phyloP scores from a whole-genome alignment of 2,329 filamentous ascomycete genomes.

The Arthroderma sp. region DNA sequence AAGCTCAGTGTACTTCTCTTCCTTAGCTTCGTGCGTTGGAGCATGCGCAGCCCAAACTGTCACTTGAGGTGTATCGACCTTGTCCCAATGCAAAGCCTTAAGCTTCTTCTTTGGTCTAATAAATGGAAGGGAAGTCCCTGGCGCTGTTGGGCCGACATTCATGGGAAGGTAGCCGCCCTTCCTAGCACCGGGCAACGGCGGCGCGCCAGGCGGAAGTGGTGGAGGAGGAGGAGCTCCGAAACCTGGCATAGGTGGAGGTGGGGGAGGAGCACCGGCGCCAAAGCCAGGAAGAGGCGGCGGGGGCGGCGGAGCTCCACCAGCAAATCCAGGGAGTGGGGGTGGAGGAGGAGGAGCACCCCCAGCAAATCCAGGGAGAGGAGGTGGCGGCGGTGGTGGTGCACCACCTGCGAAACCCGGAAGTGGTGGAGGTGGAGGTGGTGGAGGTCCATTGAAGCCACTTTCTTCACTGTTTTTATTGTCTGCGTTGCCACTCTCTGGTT shows the following conservation, averaged over 20 bases:
- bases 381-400: slow-evolving; percentile 30
- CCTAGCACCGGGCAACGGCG: slow-evolving; percentile 33
- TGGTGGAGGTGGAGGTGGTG: slow-evolving; percentile 36
- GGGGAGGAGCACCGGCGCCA: slow-evolving; percentile 28
- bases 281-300: slow-evolving; percentile 32
- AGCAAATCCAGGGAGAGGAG: slow-evolving; percentile 26
- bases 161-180: slow-evolving; percentile 62
- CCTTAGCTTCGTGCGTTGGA: slow-evolving; percentile 73
- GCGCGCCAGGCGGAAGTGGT: slow-evolving; percentile 33
- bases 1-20: slow-evolving; percentile 90
- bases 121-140: slow-evolving; percentile 59
- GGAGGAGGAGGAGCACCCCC: slow-evolving; percentile 37
- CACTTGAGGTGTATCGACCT: slow-evolving; percentile 80
- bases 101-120: slow-evolving; percentile 97
- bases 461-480: slow-evolving; percentile 5
- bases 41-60: slow-evolving; percentile 87
- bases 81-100: slow-evolving; percentile 98
- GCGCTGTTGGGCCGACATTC: slow-evolving; percentile 40
- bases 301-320: slow-evolving; percentile 28
- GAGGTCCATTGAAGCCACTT: slow-evolving; percentile 23
- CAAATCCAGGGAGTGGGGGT: slow-evolving; percentile 32
- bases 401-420: slow-evolving; percentile 27
- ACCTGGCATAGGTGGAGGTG: slow-evolving; percentile 21
- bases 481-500: slow-evolving; percentile 3
- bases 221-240: slow-evolving; percentile 33